Evolutionary conservation across 805 yeast genomes (phyloP).

Genomic region (Metschnikowia vanudenii): DNA sequence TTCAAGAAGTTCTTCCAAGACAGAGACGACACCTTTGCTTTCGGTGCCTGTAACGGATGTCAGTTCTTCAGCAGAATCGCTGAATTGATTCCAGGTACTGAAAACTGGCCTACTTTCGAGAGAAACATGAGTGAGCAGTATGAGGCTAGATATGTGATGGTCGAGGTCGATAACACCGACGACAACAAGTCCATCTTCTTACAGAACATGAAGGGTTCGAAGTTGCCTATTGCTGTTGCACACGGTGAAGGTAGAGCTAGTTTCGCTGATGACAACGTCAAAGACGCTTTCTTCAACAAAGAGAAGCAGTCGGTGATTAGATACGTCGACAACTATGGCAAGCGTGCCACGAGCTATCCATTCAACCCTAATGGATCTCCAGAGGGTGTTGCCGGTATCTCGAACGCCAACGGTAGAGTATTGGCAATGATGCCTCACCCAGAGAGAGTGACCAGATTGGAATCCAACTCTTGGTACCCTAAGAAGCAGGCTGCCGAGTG

Average conservation of each 20-base stretch:
- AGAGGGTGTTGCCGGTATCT: conserved; percentile 87
- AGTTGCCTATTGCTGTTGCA: conserved; percentile 94
- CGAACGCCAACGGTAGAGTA: conserved; percentile 89
- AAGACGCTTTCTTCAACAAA: conserved; percentile 43
- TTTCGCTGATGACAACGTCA: conserved; percentile 49
- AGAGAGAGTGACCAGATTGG: conserved; percentile 86
- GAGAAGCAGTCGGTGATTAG: conserved; percentile 64
- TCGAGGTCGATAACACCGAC: conserved; percentile 60
- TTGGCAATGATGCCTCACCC: conserved; percentile 99
- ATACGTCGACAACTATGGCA: conserved; percentile 90
- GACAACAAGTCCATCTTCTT: conserved; percentile 66
- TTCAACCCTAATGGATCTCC: conserved; percentile 97
- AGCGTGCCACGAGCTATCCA: conserved; percentile 79
- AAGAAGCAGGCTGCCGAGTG: conserved; percentile 54
- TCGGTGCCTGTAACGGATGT: conserved; percentile 99
- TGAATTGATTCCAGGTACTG: conserved; percentile 87
- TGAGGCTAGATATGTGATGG: conserved; percentile 91
- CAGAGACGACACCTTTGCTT: conserved; percentile 89
- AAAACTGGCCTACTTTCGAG: conserved; percentile 94
- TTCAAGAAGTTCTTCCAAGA: conserved; percentile 79
- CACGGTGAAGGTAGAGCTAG: conserved; percentile 97
- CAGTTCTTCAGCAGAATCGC: conserved; percentile 89
- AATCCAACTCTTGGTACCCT: conserved; percentile 91
- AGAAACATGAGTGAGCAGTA: conserved; percentile 90
- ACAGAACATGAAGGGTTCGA: conserved; percentile 89